phyloP scores from a whole-genome alignment of 2,329 filamentous ascomycete species.

The Aspergillus carbonarius region DNA sequence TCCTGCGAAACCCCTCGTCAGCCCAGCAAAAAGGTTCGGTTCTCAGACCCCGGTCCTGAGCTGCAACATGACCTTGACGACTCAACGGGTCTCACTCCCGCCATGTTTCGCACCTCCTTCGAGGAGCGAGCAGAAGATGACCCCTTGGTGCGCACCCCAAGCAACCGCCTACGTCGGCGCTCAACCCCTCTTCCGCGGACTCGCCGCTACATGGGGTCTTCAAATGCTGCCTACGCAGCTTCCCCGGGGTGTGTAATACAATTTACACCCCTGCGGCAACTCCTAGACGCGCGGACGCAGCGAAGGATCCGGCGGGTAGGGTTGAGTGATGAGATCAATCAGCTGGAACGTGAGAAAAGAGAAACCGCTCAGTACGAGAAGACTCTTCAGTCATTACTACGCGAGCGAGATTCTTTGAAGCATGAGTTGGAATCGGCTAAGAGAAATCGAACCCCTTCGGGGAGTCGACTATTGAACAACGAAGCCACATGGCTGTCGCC shows the following conservation, averaged over 20 bases:
- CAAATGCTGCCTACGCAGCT: constrained; percentile 18
- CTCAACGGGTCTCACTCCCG: constrained; percentile 48
- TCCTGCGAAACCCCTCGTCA: constrained; percentile 30
- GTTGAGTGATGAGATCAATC: constrained; percentile 49
- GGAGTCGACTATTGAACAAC: constrained; percentile 12
- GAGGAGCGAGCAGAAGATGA: constrained; percentile 24
- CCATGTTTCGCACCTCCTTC: constrained; percentile 41
- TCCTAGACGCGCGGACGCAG: constrained; percentile 43
- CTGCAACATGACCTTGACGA: constrained; percentile 18
- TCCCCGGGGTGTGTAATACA: constrained; percentile 38
- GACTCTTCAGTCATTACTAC: constrained; percentile 23
- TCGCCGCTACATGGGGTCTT: constrained; percentile 22
- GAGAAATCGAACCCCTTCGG: neutral
- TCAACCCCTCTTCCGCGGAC: constrained; percentile 35
- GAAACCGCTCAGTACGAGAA: constrained; percentile 26
- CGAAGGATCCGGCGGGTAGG: constrained; percentile 46
- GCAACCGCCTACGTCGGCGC: constrained; percentile 28
- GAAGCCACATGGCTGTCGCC: constrained; percentile 20
- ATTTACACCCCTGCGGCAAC: constrained; percentile 46
- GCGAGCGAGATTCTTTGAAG: constrained; percentile 30
- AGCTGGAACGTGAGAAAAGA: constrained; percentile 42
- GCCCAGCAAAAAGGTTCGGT: constrained; percentile 45
- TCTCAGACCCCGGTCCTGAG: constrained; percentile 44
- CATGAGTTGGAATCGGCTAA: constrained; percentile 27
- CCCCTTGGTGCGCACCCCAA: constrained; percentile 29